These are phyloP conservation scores for Iris pallida DNA, from an alignment of 116 monocot genomes.

Conservation along the genomic window DNA sequence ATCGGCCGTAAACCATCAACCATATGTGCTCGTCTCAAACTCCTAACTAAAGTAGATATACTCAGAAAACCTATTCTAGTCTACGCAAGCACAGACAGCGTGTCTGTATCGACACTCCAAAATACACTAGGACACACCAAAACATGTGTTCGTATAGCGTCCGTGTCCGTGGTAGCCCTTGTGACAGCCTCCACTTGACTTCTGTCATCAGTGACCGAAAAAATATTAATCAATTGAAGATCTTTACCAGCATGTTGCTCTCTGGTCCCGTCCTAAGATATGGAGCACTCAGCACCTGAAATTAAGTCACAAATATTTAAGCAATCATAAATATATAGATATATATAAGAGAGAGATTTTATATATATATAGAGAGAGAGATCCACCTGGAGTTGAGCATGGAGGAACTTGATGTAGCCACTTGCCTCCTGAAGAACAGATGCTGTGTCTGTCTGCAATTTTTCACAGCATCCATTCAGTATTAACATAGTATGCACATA, in stretches of 20 bases:
- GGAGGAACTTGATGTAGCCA: constrained; percentile 81
- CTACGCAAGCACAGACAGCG: too few species aligned
- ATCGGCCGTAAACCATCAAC: too few species aligned
- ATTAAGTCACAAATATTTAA: background rate
- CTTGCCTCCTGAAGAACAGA: constrained; percentile 78
- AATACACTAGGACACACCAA: too few species aligned
- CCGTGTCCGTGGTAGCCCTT: too few species aligned
- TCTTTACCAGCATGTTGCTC: constrained; percentile 12
- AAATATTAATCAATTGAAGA: background rate
- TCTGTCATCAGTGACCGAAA: background rate
- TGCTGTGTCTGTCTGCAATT: constrained; percentile 76
- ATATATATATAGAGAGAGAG: background rate
- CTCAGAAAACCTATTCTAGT: too few species aligned
- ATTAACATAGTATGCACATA: background rate
- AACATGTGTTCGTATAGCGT: too few species aligned
- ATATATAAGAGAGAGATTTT: background rate
- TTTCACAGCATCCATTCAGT: background rate
- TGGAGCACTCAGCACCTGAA: constrained; percentile 53
- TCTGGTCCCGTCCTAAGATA: constrained; percentile 25
- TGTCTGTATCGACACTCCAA: too few species aligned
- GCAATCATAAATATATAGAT: background rate
- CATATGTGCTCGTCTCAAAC: too few species aligned
- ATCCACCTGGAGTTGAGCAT: constrained; percentile 65
- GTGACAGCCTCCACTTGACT: too few species aligned
- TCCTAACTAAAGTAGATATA: too few species aligned